Evolutionary conservation across 2,329 filamentous ascomycete species (phyloP).

Genomic region (Fusarium humuli): DNA sequence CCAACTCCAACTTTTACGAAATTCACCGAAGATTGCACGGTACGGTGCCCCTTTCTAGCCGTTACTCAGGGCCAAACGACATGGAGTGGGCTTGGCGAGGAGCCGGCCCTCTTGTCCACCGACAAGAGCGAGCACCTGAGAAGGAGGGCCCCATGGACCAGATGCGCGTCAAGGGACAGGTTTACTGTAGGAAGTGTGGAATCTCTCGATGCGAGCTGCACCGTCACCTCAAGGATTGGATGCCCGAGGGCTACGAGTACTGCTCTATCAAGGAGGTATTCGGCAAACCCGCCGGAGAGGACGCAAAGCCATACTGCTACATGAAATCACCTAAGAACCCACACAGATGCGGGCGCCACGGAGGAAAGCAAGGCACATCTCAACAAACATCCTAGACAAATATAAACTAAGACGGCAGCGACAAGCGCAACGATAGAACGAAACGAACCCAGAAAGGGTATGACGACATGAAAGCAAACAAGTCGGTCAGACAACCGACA

Average conservation of each 20-base stretch:
- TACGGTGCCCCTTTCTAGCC: constrained; percentile 65
- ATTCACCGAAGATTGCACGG: constrained; percentile 69
- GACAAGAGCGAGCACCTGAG: constrained; percentile 34
- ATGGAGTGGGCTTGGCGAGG: constrained; percentile 73
- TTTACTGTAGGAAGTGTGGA: constrained; percentile 72
- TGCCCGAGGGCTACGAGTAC: constrained; percentile 68
- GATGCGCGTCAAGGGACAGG: constrained; percentile 67
- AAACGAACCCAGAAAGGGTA: constrained; percentile 18
- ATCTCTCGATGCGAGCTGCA: constrained; percentile 72
- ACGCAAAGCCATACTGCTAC: constrained; percentile 65
- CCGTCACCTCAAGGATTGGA: constrained; percentile 70
- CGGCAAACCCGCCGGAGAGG: constrained; percentile 60
- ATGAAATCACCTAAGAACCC: constrained; percentile 70
- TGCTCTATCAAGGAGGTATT: constrained; percentile 70
- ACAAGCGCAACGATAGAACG: constrained; percentile 15
- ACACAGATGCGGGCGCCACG: constrained; percentile 68
- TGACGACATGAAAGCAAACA: constrained; percentile 30
- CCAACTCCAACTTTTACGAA: constrained; percentile 67
- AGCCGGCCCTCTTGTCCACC: constrained; percentile 58
- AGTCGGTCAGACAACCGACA: background rate
- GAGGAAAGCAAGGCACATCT: constrained; percentile 45
- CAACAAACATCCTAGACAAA: constrained; percentile 17
- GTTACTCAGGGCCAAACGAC: constrained; percentile 70
- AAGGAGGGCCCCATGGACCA: constrained; percentile 53
- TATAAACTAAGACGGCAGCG: constrained; percentile 8